Conservation (phyloP, 23 red algal genomes). For the Rhodosorus marinus region DNA sequence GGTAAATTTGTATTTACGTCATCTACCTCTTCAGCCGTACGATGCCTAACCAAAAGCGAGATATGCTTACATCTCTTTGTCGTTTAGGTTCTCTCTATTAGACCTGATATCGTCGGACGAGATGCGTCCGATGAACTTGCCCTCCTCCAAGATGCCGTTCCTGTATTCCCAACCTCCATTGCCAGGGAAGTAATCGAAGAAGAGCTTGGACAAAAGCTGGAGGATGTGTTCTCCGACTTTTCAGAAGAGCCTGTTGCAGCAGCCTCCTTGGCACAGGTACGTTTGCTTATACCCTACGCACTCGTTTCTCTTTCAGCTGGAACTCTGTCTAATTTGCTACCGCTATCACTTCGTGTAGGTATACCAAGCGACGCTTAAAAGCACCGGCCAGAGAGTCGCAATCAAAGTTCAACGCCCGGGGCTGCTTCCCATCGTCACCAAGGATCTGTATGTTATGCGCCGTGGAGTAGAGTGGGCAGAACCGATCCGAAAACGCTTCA, state of each 20-base stretch:
- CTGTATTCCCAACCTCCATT: constrained; percentile 3
- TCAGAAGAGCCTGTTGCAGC: constrained; percentile 29
- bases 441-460: constrained; percentile 39
- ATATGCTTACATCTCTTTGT: too few relatives aligned
- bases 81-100: too few relatives aligned
- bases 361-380: constrained; percentile 11
- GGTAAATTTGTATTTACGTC: too few relatives aligned
- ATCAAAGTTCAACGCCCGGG: constrained; percentile 45
- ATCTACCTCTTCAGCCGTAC: too few relatives aligned
- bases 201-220: constrained; percentile 10
- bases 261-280: constrained; percentile 34
- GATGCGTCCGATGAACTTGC: too few relatives aligned
- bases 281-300: too few relatives aligned
- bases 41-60: too few relatives aligned
- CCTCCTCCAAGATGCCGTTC: too few relatives aligned
- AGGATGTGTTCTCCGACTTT: constrained; percentile 17
- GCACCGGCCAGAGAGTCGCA: constrained; percentile 17
- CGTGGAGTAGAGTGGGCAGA: constrained; percentile 3
- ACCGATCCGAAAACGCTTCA: constrained; percentile 3
- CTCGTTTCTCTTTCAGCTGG: too few relatives aligned
- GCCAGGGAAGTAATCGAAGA: constrained; percentile 5
- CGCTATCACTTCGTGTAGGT: too few relatives aligned
- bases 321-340: too few relatives aligned
- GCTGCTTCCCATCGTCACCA: constrained; percentile 3
- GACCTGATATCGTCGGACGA: too few relatives aligned